Evolutionary conservation across 306 rosid species (phyloP), one percentile per base, ranked within the genome.

Genomic region (Pyrus communis): DNA sequence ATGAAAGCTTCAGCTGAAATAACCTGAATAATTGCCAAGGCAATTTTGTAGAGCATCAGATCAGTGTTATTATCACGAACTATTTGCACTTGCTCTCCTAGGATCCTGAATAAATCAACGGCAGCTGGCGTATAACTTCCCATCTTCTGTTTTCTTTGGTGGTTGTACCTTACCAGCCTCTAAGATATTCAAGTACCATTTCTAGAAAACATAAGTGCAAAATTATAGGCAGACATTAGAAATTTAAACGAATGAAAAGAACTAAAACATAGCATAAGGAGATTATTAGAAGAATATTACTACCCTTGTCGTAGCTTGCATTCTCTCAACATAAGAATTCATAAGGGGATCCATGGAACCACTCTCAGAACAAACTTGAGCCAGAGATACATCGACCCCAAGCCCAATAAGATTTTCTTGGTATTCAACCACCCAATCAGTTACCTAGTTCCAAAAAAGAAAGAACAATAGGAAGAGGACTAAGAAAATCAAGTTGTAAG

Each of bases 301-400:
- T 90, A 95, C 99, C 91, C 88, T 90, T 76, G 97, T 92, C 31
- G 97, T 95, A 68, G 97, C 99, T 85, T 95, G 97, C 99, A 95
- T 92, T 88, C 99, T 85, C 84, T 95, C 99, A 49, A 92, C 97
- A 82, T 95, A 95, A 1, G 99, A 88, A 74, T 95, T 92, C 99
- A 95, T 90, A 35, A 95, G 91, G 74, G 99, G 97, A 82, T 95
- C 99, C 99, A 95, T 90, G 75, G 99, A 88, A 86, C 99, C 99
- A 80, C 99, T 89, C 88, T 95, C 99, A 38, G 97, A 92, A 83
- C 99, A 95, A 57, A 95, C 97, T 88, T 95, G 99, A 74, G 99
- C 96, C 60, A 95, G 85, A 80, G 97, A 84, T 69, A 92, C 99
- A 17, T 95, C 99, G 61, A 95, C 99, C 52, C 97, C 99, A 21